Evolutionary conservation across 2,329 filamentous ascomycete genomes (phyloP).

Genomic region (Aspergillus fumigatus): DNA sequence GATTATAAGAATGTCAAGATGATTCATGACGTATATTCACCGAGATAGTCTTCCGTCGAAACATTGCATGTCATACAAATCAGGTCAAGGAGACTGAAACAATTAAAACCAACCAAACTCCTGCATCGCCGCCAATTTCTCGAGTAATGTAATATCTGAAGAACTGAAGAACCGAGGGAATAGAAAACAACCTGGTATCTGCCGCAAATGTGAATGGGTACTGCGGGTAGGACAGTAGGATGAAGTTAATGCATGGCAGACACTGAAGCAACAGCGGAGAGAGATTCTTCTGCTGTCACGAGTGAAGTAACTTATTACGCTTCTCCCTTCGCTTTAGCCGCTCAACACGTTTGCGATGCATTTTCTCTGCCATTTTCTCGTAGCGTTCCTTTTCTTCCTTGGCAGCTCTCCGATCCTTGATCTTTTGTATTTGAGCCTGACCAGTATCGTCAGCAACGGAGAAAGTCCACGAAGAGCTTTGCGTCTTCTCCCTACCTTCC

Average conservation of each 20-base stretch:
- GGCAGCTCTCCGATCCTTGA: slow-evolving; percentile 78
- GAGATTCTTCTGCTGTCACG: slow-evolving; percentile 23
- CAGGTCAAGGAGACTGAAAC: neutral
- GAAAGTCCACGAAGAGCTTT: neutral
- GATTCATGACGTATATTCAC: neutral
- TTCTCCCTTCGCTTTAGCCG: slow-evolving; percentile 92
- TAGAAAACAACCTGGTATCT: neutral
- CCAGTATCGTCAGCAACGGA: slow-evolving; percentile 3
- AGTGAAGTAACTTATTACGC: slow-evolving; percentile 58
- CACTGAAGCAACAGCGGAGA: neutral
- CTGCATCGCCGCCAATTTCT: neutral
- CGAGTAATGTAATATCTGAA: neutral
- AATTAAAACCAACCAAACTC: neutral
- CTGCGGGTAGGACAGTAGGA: neutral
- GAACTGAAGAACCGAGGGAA: neutral
- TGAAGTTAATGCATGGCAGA: slow-evolving; percentile 1
- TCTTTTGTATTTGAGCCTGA: slow-evolving; percentile 69
- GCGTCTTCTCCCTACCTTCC: slow-evolving; percentile 58
- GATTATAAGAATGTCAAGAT: neutral
- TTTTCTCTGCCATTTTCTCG: slow-evolving; percentile 92
- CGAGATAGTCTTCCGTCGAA: neutral
- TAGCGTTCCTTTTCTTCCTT: slow-evolving; percentile 94
- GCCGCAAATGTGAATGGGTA: neutral
- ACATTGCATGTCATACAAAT: neutral
- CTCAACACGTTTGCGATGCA: slow-evolving; percentile 94